A percentile compares a stretch with the other conserved stretches of the same genome.
phyloP scores from a whole-genome alignment of 768 basidiomycete genomes.

The Pleurotus cornucopiae region DNA sequence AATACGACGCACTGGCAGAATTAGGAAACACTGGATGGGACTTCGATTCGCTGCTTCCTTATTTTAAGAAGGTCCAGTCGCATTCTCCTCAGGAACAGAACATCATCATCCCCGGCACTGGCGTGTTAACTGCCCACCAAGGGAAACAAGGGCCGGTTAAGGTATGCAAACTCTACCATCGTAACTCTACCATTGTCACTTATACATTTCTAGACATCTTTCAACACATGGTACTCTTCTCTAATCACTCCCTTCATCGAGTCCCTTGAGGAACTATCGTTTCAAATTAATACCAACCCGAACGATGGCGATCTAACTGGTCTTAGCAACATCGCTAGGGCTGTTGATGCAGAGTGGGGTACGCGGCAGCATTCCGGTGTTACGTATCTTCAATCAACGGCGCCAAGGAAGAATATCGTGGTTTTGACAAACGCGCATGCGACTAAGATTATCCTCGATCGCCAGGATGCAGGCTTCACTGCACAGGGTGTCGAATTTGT shows the following conservation, averaged over 20 bases:
- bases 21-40: slow-evolving; percentile 21
- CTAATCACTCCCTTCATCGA: not conserved
- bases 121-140: not conserved
- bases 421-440: slow-evolving; percentile 29
- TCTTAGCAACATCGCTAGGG: slow-evolving; percentile 12
- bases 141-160: slow-evolving; percentile 10
- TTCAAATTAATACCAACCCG: slow-evolving; percentile 11
- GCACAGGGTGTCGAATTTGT: slow-evolving; percentile 43
- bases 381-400: slow-evolving; percentile 12
- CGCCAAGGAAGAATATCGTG: slow-evolving; percentile 22
- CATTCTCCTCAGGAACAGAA: slow-evolving; percentile 8
- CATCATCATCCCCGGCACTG: not conserved
- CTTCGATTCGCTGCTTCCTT: slow-evolving; percentile 15
- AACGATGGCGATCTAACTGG: slow-evolving; percentile 11
- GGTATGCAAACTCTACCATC: not conserved
- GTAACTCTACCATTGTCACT: no score
- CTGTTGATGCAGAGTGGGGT: slow-evolving; percentile 13
- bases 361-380: slow-evolving; percentile 14
- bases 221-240: slow-evolving; percentile 1
- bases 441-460: slow-evolving; percentile 16
- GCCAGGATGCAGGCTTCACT: slow-evolving; percentile 11
- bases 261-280: not conserved
- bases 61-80: slow-evolving; percentile 14
- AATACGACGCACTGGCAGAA: slow-evolving; percentile 17
- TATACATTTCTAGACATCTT: not conserved